Base-by-base conservation (phyloP, 345 rosid species). In the Eutrema japonicum region DNA sequence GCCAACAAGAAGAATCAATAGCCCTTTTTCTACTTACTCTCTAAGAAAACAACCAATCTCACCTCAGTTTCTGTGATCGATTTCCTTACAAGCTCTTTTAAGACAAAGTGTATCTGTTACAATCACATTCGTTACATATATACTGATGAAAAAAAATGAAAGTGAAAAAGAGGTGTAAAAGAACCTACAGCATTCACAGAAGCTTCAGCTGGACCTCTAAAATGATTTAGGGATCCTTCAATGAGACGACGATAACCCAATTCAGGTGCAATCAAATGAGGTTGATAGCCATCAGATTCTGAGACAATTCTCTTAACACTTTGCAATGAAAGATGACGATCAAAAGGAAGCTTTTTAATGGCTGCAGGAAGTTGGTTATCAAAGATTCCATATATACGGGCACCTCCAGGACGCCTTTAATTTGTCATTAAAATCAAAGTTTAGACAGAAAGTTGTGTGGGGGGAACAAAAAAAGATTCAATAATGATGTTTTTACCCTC, bases 221-320 rank as follows among this genome's bases (percentile, higher is more conserved):
- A 90, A 83, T 80, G 84, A 71, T 79, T 71, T 12, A 90, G 52
- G 2, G 93, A 72, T 36, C 91, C 80, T 58, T 90, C 93, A 66
- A 90, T 86, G 22, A 90, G 85, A 37, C 92, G 87, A 32, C 93
- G 77, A 71, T 90, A 90, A 61, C 93, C 96, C 64, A 77, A 86
- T 74, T 90, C 96, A 6, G 96, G 96, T 11, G 96, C 93, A 54
- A 90, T 81, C 81, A 90, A 80, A 72, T 90, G 96, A 57, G 92
- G 96, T 76, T 90, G 96, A 74, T 90, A 90, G 40, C 96, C 96
- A 81, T 90, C 96, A 54, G 96, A 89, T 80, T 90, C 87, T 0
- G 92, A 88, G 32, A 90, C 86, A 2, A 88, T 85, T 81, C 78
- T 88, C 85, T 76, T 84, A 5, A 90, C 91, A 73, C 79, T 88